These are phyloP conservation scores for Tulasnella calospora DNA, from an alignment of 768 basidiomycete species.

Conservation along the genomic window DNA sequence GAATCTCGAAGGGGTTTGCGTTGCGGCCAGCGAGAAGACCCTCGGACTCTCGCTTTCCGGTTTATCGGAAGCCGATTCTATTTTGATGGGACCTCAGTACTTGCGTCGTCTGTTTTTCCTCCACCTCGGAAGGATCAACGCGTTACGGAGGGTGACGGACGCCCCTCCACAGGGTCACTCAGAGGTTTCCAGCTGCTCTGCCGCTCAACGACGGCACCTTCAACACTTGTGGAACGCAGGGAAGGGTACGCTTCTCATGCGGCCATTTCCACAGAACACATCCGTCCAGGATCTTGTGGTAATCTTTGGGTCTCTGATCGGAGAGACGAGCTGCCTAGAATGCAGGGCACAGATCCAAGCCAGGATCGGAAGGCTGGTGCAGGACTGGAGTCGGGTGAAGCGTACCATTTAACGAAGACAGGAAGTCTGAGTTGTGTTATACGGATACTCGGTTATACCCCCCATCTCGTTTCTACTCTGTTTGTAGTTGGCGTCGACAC, in stretches of 20 bases:
- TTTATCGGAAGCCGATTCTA: constrained; percentile 63
- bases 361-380: neutral
- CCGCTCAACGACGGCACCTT: neutral
- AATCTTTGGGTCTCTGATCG: neutral
- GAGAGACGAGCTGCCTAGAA: neutral
- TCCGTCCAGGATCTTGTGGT: neutral
- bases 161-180: constrained; percentile 2
- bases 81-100: constrained; percentile 67
- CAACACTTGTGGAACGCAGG: neutral
- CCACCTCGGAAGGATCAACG: constrained; percentile 75
- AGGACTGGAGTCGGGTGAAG: neutral
- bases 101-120: constrained; percentile 77
- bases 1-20: constrained; percentile 66
- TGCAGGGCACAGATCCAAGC: neutral
- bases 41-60: constrained; percentile 63
- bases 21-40: constrained; percentile 66
- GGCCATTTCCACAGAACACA: neutral
- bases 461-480: neutral
- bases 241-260: neutral
- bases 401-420: neutral
- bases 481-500: neutral
- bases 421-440: neutral
- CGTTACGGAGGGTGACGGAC: constrained; percentile 66
- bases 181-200: neutral
- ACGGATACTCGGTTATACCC: neutral